Base-by-base conservation (phyloP, 805 yeast species). In the Kuraishia hungarica region DNA sequence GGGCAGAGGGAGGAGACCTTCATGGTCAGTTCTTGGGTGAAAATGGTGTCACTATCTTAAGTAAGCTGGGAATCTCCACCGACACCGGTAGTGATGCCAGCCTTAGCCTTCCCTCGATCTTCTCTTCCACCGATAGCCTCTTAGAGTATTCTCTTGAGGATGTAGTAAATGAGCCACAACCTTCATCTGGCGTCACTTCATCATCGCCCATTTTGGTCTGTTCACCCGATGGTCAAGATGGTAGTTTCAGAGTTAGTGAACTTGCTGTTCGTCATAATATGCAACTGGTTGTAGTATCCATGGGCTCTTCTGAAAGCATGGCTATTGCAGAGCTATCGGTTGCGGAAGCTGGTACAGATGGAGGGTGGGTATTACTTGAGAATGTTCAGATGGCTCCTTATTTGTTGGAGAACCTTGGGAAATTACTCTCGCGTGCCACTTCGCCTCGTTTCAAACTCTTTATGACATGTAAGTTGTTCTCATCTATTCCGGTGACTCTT, bases 301-400 rank as follows among this genome's bases (percentile, higher is more conserved):
- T 92, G 80, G 97, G 97, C 0, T 81, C 96, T 0, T 64, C 67
- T 23, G 96, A 89, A 66, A 85, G 88, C 10, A 66, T 74, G 1
- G 77, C 72, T 2, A 69, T 74, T 48, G 92, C 93, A 0, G 80
- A 78, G 22, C 69, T 72, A 52, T 80, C 81, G n/a, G 69, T 89
- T 8, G 62, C 65, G 1, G 67, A 65, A 10, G 80, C 82, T 0
- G 63, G 76, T 1, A 69, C 64, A n/a, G 63, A 64, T 1, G 90
- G 89, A 0, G 61, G 66, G 1, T 90, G 97, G 97, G 67, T 93
- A 0, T 61, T 92, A 28, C 67, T 93, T 29, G 96, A 93, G 64
- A 92, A 92, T 63, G 72, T 89, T 13, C 97, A 93, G 57, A 78
- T 87, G 76, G 81, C 94, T 0, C 71, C 78, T 1, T 66, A 64